A percentile compares a stretch with the other conserved stretches of the same genome.
Conservation (phyloP, 2,329 filamentous ascomycete genomes). For the Ilyonectria sp. region DNA sequence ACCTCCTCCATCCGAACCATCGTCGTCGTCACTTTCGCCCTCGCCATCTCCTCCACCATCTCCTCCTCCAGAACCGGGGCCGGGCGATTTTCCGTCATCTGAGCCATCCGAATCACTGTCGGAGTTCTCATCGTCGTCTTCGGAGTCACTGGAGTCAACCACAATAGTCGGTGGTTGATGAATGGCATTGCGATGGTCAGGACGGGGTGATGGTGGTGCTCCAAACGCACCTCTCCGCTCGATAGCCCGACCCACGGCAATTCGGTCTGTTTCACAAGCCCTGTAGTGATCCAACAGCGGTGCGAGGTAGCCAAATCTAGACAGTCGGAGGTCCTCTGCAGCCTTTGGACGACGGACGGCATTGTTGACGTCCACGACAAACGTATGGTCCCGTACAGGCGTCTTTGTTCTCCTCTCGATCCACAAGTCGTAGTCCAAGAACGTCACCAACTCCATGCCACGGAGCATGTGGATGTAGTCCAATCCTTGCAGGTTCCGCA, state of each 20-base stretch:
- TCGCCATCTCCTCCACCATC: slow-evolving; percentile 3
- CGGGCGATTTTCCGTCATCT: neutral
- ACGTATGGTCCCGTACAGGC: slow-evolving; percentile 50
- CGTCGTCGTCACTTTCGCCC: neutral
- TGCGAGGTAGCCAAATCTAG: slow-evolving; percentile 41
- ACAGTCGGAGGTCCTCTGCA: neutral
- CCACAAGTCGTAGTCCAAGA: slow-evolving; percentile 58
- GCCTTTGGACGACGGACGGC: slow-evolving; percentile 41
- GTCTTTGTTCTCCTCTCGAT: neutral
- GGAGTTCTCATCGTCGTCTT: neutral
- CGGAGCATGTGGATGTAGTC: slow-evolving; percentile 62
- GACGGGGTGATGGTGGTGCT: neutral
- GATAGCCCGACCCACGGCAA: slow-evolving; percentile 10
- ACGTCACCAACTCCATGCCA: slow-evolving; percentile 57
- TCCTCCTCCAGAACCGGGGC: neutral
- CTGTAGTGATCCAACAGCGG: slow-evolving; percentile 33
- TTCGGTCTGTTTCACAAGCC: slow-evolving; percentile 17
- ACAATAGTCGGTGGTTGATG: too few species aligned
- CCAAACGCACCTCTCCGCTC: neutral
- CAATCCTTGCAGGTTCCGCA: slow-evolving; percentile 61
- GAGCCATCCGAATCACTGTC: slow-evolving; percentile 12
- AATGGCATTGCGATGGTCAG: neutral
- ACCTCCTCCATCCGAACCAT: neutral
- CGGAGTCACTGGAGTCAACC: neutral
- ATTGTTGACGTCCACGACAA: slow-evolving; percentile 48